Conservation (phyloP, 257 asterid species). For the Rhazya stricta region DNA sequence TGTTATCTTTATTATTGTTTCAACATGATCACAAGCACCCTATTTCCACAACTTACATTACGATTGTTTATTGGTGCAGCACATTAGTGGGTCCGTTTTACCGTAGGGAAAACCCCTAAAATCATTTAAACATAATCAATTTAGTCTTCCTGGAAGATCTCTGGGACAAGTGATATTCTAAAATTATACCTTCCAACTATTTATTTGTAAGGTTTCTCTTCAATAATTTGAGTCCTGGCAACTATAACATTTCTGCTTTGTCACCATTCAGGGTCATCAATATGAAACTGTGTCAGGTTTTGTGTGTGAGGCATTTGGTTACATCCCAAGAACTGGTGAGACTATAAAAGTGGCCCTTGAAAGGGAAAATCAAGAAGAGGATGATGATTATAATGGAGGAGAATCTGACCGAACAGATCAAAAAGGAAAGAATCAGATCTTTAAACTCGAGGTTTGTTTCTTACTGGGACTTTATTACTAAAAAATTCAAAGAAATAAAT, state of each 20-base stretch:
- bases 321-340: slow-evolving; percentile 96
- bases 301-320: slow-evolving; percentile 96
- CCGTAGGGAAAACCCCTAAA: neutral
- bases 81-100: neutral
- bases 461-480: neutral
- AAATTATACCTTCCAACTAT: neutral
- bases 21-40: neutral
- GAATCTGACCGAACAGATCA: slow-evolving; percentile 63
- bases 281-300: slow-evolving; percentile 97
- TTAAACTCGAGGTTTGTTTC: slow-evolving; percentile 72
- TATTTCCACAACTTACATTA: neutral
- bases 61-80: neutral
- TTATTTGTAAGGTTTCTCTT: neutral
- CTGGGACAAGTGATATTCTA: neutral
- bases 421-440: slow-evolving; percentile 58
- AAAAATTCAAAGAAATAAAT: neutral
- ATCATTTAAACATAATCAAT: neutral
- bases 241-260: neutral
- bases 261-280: slow-evolving; percentile 73
- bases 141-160: neutral
- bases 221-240: neutral
- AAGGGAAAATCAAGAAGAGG: slow-evolving; percentile 64
- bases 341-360: slow-evolving; percentile 78
- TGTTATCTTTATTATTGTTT: neutral
- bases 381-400: slow-evolving; percentile 44